These are phyloP conservation scores for Stagonosporopsis tanaceti DNA, from an alignment of 2,329 filamentous ascomycete species.

Conservation along the genomic window DNA sequence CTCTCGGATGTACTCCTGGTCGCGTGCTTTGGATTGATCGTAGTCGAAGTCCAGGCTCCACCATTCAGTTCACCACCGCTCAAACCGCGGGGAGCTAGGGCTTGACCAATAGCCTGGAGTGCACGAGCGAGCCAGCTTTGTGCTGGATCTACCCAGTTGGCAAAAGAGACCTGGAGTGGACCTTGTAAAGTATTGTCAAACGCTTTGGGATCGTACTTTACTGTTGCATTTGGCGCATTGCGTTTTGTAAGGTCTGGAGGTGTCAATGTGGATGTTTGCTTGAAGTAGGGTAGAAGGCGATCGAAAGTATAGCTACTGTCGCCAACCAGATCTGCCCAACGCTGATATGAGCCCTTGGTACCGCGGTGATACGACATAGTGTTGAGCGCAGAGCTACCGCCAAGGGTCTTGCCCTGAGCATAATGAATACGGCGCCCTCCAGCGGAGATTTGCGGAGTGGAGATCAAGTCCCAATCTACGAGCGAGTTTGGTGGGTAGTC, in stretches of 20 bases:
- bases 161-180: slow-evolving; percentile 37
- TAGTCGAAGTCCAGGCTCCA: slow-evolving; percentile 34
- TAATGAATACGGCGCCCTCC: slow-evolving; percentile 40
- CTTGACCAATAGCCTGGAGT: slow-evolving; percentile 32
- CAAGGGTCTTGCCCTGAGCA: slow-evolving; percentile 43
- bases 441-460: slow-evolving; percentile 27
- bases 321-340: slow-evolving; percentile 43
- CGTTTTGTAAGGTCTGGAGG: slow-evolving; percentile 34
- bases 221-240: slow-evolving; percentile 30
- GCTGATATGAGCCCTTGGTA: slow-evolving; percentile 31
- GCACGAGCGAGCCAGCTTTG: slow-evolving; percentile 35
- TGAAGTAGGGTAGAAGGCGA: slow-evolving; percentile 40
- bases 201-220: slow-evolving; percentile 25
- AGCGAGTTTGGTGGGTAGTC: slow-evolving; percentile 30
- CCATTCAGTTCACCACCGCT: slow-evolving; percentile 35
- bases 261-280: slow-evolving; percentile 39
- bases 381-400: slow-evolving; percentile 40
- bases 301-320: slow-evolving; percentile 43
- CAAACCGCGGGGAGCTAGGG: slow-evolving; percentile 27
- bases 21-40: slow-evolving; percentile 38
- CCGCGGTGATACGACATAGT: slow-evolving; percentile 38
- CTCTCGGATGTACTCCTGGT: slow-evolving; percentile 34
- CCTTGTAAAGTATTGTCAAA: slow-evolving; percentile 27
- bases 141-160: slow-evolving; percentile 37
- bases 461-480: slow-evolving; percentile 42